Base-by-base conservation (phyloP, 257 asterid genomes). In the Solanum corneliomulleri region DNA sequence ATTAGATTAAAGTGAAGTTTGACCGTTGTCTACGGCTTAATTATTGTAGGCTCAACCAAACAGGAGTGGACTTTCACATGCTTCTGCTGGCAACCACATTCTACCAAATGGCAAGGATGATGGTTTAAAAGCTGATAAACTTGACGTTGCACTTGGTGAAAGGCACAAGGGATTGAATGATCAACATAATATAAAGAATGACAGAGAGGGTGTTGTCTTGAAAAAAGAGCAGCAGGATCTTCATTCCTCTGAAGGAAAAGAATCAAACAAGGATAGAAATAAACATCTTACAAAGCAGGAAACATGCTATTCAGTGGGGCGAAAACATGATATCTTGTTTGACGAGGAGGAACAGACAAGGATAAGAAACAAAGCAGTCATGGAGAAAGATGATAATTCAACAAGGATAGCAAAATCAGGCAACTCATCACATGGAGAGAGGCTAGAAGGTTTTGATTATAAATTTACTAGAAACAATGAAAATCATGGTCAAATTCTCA, bases 191-290 rank as follows among this genome's bases (percentile, higher is more conserved):
- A 89, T 60, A 52, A 86, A 69, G 25, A 88, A 35, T 90, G 90
- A 52, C 71, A 90, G 87, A 80, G 93, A 88, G 87, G 90, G 83
- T 86, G 89, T 88, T 88, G 68, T 60, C 84, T 23, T 86, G 83
- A 89, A 91, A 89, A 90, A 88, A 89, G 91, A 92, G 35, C 93
- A 89, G 82, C 69, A 49, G 37, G 90, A 91, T 87, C 87, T 83
- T 83, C 89, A 84, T 86, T 87, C 58, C 56, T 16, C 21, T 70
- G 82, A 82, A 78, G 72, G 90, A 87, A 83, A 84, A 87, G 95
- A 92, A 90, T 87, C 91, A 87, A 83, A 37, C 80, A 84, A 74
- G 45, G 35, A 86, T 44, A 89, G 83, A 83, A 92, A 89, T 84
- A 86, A 87, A 66, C 89, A 92, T 44, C 52, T 85, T 72, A 82